Conservation (phyloP, 164 flowering plant species). For the Dillenia turbinata region DNA sequence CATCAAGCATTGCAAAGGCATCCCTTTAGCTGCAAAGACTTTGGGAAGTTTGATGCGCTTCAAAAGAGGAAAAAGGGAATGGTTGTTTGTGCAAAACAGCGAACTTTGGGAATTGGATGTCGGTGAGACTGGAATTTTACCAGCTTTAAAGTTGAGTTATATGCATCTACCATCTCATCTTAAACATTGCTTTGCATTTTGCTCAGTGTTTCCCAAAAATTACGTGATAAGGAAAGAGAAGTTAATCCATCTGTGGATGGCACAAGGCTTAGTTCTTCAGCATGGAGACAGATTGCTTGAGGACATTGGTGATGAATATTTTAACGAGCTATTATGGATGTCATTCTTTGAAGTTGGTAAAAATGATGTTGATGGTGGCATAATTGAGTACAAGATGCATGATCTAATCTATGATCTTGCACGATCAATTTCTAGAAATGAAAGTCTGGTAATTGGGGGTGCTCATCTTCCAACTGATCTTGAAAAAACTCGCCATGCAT, state of each 20-base stretch:
- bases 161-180: constrained; percentile 14
- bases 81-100: constrained; percentile 4
- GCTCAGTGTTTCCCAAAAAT: constrained; percentile 10
- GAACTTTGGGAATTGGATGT: constrained; percentile 8
- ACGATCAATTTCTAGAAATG: constrained; percentile 6
- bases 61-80: background rate
- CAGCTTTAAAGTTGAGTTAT: constrained; percentile 14
- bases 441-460: constrained; percentile 3
- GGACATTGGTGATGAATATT: constrained; percentile 16
- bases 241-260: constrained; percentile 19
- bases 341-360: constrained; percentile 8
- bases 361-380: background rate
- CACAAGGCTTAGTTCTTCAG: constrained; percentile 12
- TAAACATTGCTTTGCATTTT: constrained; percentile 11
- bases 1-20: constrained; percentile 11
- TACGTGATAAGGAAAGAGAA: constrained; percentile 5
- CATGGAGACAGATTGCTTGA: background rate
- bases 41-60: constrained; percentile 11
- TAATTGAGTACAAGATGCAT: constrained; percentile 13
- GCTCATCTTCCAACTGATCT: background rate
- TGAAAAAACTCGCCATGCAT: constrained; percentile 6
- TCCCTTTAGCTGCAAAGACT: constrained; percentile 16
- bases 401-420: constrained; percentile 23
- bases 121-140: constrained; percentile 5
- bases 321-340: constrained; percentile 12